These are phyloP conservation scores for Chondrus crispus DNA, from an alignment of 23 red algal species.

Conservation along the genomic window DNA sequence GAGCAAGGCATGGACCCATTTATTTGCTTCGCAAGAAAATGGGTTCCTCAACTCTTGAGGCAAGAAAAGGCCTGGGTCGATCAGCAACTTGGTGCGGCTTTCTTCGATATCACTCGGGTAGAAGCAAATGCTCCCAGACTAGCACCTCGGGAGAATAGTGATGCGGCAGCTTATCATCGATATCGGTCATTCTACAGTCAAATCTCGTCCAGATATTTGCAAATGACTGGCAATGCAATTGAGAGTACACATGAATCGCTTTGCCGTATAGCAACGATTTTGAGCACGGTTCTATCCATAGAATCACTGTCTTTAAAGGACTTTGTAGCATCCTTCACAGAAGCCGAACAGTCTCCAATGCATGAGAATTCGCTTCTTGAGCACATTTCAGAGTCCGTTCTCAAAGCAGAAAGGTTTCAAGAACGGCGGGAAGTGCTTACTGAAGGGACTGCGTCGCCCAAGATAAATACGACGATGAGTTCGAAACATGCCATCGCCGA, in stretches of 20 bases:
- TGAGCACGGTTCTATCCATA: background rate
- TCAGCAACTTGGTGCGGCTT: conserved; percentile 31
- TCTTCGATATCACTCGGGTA: conserved; percentile 30
- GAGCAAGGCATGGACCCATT: background rate
- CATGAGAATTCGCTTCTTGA: background rate
- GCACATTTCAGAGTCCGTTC: background rate
- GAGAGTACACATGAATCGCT: conserved; percentile 21
- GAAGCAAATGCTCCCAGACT: conserved; percentile 11
- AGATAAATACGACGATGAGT: background rate
- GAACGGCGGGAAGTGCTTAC: background rate
- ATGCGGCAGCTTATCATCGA: conserved; percentile 21
- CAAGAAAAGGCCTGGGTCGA: conserved; percentile 50
- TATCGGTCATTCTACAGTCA: conserved; percentile 36
- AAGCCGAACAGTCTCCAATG: background rate
- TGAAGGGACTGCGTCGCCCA: background rate
- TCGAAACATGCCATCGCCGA: background rate
- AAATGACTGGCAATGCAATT: conserved; percentile 21
- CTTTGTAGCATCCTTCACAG: background rate
- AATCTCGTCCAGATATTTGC: background rate
- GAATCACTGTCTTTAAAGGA: background rate
- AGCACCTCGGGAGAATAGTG: conserved; percentile 5
- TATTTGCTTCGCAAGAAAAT: background rate
- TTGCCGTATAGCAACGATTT: conserved; percentile 4
- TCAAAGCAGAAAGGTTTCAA: background rate
- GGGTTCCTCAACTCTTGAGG: background rate